phyloP scores from a whole-genome alignment of 257 asterid genomes.

The Nemophila menziesii region DNA sequence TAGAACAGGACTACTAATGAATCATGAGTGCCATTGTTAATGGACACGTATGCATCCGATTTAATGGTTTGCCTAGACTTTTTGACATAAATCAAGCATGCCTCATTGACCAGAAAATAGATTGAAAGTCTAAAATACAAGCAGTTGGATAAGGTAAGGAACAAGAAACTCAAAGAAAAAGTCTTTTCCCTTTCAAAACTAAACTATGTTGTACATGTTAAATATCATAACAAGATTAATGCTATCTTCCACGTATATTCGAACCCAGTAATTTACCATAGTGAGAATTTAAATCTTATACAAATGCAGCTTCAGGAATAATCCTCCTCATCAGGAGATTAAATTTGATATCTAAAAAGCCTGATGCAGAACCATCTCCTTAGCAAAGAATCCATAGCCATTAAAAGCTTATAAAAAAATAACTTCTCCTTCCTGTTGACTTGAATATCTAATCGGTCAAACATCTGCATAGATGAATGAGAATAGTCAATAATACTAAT shows the following conservation, averaged over 20 bases:
- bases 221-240: not conserved
- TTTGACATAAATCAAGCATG: no score
- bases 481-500: not conserved
- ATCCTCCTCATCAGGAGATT: not conserved
- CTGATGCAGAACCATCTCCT: not conserved
- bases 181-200: not conserved
- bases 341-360: not conserved
- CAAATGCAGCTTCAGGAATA: slow-evolving; percentile 1
- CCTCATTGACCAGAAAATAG: no score
- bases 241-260: not conserved
- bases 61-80: no score
- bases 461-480: slow-evolving; percentile 29
- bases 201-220: not conserved
- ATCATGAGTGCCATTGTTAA: no score
- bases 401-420: not conserved
- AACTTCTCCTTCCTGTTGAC: slow-evolving; percentile 5
- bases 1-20: no score
- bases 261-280: not conserved
- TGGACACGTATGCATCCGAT: no score
- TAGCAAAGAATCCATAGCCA: slow-evolving; percentile 4
- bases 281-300: not conserved
- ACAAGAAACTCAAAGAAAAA: not conserved
- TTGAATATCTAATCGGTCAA: slow-evolving; percentile 11
- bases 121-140: no score
- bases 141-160: not conserved